These are phyloP conservation scores for Gigaspora rosea DNA, from an alignment of 192 early-diverging fungal genomes.

Conservation along the genomic window DNA sequence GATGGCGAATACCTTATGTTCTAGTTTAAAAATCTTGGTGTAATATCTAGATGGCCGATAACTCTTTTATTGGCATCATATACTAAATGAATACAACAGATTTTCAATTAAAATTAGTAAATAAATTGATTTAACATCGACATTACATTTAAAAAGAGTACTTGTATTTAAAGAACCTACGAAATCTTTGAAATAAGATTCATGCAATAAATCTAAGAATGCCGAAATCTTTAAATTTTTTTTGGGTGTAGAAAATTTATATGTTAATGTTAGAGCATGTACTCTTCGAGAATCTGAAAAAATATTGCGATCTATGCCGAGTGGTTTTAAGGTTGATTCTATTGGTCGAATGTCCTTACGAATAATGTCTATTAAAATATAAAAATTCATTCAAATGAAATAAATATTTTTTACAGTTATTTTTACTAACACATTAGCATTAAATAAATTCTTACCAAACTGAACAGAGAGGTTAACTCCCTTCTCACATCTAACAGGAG, in stretches of 20 bases:
- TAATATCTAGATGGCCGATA: constrained; percentile 74
- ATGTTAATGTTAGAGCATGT: constrained; percentile 76
- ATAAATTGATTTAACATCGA: background rate
- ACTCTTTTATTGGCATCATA: constrained; percentile 82
- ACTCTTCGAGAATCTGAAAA: constrained; percentile 66
- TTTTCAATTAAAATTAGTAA: too few relatives aligned
- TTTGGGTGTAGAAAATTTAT: constrained; percentile 63
- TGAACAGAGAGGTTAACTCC: constrained; percentile 54
- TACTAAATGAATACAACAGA: constrained; percentile 48
- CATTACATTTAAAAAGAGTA: background rate
- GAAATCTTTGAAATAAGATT: constrained; percentile 71
- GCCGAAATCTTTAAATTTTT: constrained; percentile 54
- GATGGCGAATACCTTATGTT: constrained; percentile 75
- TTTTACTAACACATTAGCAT: background rate
- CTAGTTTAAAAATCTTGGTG: constrained; percentile 65
- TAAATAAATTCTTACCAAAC: constrained; percentile 37
- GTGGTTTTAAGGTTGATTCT: constrained; percentile 61
- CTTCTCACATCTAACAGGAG: constrained; percentile 76
- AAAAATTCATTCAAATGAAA: constrained; percentile 18
- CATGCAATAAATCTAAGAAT: constrained; percentile 74
- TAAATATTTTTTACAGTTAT: background rate
- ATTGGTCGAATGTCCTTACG: constrained; percentile 69
- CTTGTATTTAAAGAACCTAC: constrained; percentile 33
- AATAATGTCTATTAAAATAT: constrained; percentile 53
- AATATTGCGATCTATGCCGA: constrained; percentile 73